A percentile compares a stretch with the other conserved stretches of the same genome.
Evolutionary conservation across 352 stramenopile species (phyloP).

Genomic region (Aphanomyces stellatus): DNA sequence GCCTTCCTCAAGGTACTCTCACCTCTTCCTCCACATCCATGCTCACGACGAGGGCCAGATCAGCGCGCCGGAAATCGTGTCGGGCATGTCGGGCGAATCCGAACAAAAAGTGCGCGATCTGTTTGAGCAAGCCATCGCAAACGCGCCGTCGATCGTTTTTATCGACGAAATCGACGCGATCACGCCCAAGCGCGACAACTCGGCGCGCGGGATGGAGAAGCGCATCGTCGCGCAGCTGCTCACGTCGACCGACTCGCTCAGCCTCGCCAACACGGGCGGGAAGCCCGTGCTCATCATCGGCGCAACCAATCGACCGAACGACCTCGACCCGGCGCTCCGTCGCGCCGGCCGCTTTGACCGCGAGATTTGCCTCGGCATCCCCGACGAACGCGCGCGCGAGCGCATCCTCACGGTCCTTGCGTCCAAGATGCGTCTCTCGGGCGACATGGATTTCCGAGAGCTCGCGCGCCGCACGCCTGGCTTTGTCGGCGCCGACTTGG

Average conservation of each 20-base stretch:
- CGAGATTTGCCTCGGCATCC: constrained; percentile 97
- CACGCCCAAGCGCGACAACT: constrained; percentile 90
- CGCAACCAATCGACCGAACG: constrained; percentile 96
- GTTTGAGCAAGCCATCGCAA: constrained; percentile 94
- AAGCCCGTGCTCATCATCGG: constrained; percentile 96
- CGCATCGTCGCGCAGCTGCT: constrained; percentile 95
- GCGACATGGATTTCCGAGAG: constrained; percentile 90
- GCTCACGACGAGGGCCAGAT: constrained; percentile 22
- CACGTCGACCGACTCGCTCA: constrained; percentile 88
- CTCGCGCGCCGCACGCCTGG: constrained; percentile 92
- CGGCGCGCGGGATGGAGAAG: constrained; percentile 93
- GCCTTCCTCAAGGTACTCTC: constrained; percentile 66
- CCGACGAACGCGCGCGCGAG: constrained; percentile 89
- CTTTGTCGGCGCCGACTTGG: constrained; percentile 97
- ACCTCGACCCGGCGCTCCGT: constrained; percentile 93
- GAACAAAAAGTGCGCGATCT: constrained; percentile 82
- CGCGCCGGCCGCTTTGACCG: constrained; percentile 97
- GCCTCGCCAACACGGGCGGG: constrained; percentile 75
- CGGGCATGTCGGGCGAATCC: constrained; percentile 89
- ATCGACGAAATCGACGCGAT: constrained; percentile 98
- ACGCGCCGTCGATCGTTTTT: constrained; percentile 96
- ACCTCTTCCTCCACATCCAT: background rate
- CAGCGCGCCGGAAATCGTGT: constrained; percentile 89
- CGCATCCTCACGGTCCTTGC: constrained; percentile 94
- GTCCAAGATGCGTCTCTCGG: constrained; percentile 89